Evolutionary conservation across 306 rosid species (phyloP), one percentile per base, ranked within the genome.

Genomic region (Lathyrus sativus): DNA sequence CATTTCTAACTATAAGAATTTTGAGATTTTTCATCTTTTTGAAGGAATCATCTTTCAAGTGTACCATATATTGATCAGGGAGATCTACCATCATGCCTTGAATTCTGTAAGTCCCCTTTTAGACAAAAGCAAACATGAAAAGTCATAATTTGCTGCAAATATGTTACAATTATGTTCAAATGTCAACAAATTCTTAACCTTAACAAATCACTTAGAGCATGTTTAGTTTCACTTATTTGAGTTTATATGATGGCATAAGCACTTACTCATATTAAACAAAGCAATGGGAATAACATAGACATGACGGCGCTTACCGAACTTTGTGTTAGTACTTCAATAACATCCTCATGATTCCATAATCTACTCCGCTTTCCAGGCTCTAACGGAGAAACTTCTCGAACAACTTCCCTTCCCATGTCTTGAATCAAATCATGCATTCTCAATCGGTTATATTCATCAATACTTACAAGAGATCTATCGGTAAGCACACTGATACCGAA

Each of bases 351-450:
- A 45, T 33, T 28, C 82, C 84, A 83, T 31, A 79, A 14, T 51
- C 84, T 76, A 58, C 80, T 83, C 12, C 78, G 51, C 1, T 42
- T 65, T 18, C 78, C 80, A 2, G 82, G 84, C 45, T 77, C 84
- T 45, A 64, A 19, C 7, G 70, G 84, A 1, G 80, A 77, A 69
- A 73, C 78, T 77, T 65, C 67, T 54, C 80, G 72, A 31, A 80
- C 80, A 56, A 79, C 73, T 57, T 79, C 82, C 22, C 76, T 73
- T 0, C 82, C 84, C 84, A 83, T 79, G 55, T 83, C 80, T 74
- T 70, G 80, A 22, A 83, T 63, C 13, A 79, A 68, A 55, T 83
- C 87, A 76, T 83, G 84, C 84, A 83, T 83, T 78, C 28, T 31
- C 53, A 82, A 61, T 66, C 51, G 71, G 9, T 61, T 61, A 22